Evolutionary conservation across 2,329 filamentous ascomycete species (phyloP), one percentile per base, ranked within the genome.

Genomic region (Colletotrichum nymphaeae): DNA sequence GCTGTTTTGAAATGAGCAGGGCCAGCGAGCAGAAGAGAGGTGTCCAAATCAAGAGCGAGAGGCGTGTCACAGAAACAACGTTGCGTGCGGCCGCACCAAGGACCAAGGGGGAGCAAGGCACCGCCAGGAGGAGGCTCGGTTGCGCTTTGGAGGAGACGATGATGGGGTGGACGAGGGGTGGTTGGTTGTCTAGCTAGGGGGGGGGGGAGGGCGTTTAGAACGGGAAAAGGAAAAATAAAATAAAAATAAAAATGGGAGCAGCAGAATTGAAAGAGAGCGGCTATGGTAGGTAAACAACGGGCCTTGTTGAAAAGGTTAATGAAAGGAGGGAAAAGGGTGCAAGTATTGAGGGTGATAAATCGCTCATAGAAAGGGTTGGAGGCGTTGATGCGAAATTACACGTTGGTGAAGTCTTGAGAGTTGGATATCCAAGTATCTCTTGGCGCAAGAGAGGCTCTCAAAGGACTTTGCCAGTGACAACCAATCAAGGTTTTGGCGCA

Each of bases 341-440:
- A 66, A 37, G 32, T 49, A 32, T 24, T 22, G 35, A 37, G 57
- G 32, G 65, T 1, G 28, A 63, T 58, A 75, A 75, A 75, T 75
- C 74, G 74, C 74, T 74, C 74, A 75, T 75, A 69, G 49, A 65
- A 67, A 55, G 26, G 53, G 26, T 52, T 30, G 35, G 52, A 30
- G 53, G 28, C 60, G 65, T 28, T 62, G 62, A 66, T 72, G 65
- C 24, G 64, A 67, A 63, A 72, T 67, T 72, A 75, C 74, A 62
- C 28, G 28, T 22, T 37, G 56, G 59, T 57, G 64, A 75, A 74
- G 74, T 75, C 74, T 55, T 67, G 58, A 37, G 69, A 69, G 57
- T 63, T 64, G 56, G 69, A 74, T 69, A 72, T 72, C 68, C 67
- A 75, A 74, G 74, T 75, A 75, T 72, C 66, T 67, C 73, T 68